A percentile compares a stretch with the other conserved stretches of the same genome.
Conservation (phyloP, 257 asterid species). For the Hygrophila difformis region DNA sequence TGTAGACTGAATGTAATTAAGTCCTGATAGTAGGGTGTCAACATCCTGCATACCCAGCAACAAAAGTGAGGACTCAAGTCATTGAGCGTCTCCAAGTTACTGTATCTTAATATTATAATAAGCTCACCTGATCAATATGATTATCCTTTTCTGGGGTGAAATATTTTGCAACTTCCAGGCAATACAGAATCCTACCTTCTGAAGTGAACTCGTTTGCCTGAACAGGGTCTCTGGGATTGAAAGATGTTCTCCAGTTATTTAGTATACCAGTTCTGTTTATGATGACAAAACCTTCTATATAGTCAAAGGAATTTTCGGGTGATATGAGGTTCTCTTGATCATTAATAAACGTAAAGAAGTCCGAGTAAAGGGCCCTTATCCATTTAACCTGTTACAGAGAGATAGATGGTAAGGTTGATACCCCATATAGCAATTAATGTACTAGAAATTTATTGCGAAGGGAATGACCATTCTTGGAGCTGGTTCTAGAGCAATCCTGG, state of each 20-base stretch:
- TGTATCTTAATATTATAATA: too few relatives aligned
- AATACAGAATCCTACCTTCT: slow-evolving; percentile 67
- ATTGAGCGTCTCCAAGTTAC: neutral
- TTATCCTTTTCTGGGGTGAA: slow-evolving; percentile 44
- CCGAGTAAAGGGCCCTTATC: slow-evolving; percentile 77
- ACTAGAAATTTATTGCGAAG: neutral
- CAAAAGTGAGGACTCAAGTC: slow-evolving; percentile 1
- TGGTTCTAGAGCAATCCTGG: slow-evolving; percentile 66
- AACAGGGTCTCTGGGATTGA: slow-evolving; percentile 71
- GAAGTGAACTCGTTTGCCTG: slow-evolving; percentile 62
- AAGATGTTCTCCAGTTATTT: slow-evolving; percentile 83
- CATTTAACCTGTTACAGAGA: slow-evolving; percentile 67
- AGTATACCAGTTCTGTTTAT: slow-evolving; percentile 71
- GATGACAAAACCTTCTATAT: slow-evolving; percentile 73
- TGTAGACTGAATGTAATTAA: slow-evolving; percentile 60
- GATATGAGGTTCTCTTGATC: slow-evolving; percentile 82
- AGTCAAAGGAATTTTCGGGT: slow-evolving; percentile 49
- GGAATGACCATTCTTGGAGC: slow-evolving; percentile 55
- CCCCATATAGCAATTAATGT: neutral
- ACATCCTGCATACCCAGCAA: slow-evolving; percentile 42
- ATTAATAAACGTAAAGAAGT: slow-evolving; percentile 47
- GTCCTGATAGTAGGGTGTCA: slow-evolving; percentile 40
- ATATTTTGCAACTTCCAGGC: slow-evolving; percentile 85
- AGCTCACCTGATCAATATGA: slow-evolving; percentile 38
- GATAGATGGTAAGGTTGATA: neutral